Evolutionary conservation across 2,329 filamentous ascomycete species (phyloP).

Genomic region (Monosporascus sp.): DNA sequence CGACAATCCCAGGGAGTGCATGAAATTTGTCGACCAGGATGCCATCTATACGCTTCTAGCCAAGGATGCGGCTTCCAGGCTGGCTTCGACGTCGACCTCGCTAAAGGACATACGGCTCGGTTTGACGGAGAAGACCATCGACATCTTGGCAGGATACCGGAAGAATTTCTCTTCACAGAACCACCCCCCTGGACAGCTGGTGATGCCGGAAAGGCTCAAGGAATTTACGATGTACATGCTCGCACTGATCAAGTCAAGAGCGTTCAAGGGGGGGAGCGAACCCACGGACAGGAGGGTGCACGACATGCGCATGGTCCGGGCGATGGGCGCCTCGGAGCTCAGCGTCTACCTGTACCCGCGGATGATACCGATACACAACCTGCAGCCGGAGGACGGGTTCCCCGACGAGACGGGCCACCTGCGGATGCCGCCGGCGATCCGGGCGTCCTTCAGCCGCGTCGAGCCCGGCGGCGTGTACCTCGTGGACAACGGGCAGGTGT

Average conservation of each 20-base stretch:
- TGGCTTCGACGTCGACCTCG: constrained; percentile 61
- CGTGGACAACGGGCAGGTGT: constrained; percentile 90
- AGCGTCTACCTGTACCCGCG: constrained; percentile 92
- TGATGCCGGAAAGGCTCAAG: constrained; percentile 92
- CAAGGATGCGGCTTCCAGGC: constrained; percentile 88
- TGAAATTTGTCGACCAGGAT: constrained; percentile 95
- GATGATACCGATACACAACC: constrained; percentile 86
- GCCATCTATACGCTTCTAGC: constrained; percentile 83
- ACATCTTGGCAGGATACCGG: constrained; percentile 85
- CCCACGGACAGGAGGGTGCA: constrained; percentile 86
- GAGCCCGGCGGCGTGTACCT: constrained; percentile 93
- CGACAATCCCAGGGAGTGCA: constrained; percentile 73
- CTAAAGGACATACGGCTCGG: constrained; percentile 81
- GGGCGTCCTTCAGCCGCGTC: constrained; percentile 79
- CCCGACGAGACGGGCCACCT: constrained; percentile 83
- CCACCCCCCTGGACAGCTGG: constrained; percentile 85
- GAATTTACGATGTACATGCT: constrained; percentile 97
- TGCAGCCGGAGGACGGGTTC: constrained; percentile 84
- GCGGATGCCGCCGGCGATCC: constrained; percentile 72
- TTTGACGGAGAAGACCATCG: constrained; percentile 86
- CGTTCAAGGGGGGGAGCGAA: constrained; percentile 89
- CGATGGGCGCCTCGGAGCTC: constrained; percentile 80
- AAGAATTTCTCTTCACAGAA: constrained; percentile 81
- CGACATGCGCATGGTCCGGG: constrained; percentile 83
- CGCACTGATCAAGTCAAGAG: constrained; percentile 80